These are phyloP conservation scores for Pelagophyceae sp. DNA, from an alignment of 352 stramenopile genomes.

Conservation along the genomic window DNA sequence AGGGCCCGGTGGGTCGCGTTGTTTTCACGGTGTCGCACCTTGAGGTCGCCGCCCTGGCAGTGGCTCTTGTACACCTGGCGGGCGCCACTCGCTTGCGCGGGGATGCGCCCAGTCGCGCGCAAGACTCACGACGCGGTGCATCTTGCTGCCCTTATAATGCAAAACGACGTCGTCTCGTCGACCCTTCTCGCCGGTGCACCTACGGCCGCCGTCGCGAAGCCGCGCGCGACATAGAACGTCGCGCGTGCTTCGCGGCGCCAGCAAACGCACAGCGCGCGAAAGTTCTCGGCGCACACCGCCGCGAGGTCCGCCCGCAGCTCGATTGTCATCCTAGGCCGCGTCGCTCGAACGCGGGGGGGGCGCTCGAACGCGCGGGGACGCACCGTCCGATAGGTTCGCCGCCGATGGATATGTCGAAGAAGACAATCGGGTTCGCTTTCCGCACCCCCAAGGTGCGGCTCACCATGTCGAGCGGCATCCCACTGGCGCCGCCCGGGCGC, in stretches of 20 bases:
- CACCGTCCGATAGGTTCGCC: constrained; percentile 50
- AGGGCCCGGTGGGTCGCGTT: too few relatives aligned
- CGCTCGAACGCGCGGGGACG: too few relatives aligned
- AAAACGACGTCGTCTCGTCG: not conserved
- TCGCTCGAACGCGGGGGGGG: not conserved
- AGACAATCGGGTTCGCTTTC: constrained; percentile 51
- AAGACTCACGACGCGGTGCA: constrained; percentile 88
- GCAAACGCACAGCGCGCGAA: constrained; percentile 84
- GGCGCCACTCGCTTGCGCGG: too few relatives aligned
- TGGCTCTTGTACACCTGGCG: too few relatives aligned
- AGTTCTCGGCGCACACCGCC: constrained; percentile 96
- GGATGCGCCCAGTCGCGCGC: too few relatives aligned
- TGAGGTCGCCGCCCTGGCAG: constrained; percentile 87
- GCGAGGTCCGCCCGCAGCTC: constrained; percentile 78
- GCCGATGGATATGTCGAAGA: constrained; percentile 81
- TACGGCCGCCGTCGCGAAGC: too few relatives aligned
- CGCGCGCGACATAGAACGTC: not conserved
- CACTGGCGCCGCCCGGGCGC: too few relatives aligned
- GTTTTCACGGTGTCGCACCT: too few relatives aligned
- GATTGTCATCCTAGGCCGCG: not conserved
- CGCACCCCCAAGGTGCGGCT: too few relatives aligned
- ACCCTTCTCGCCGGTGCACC: not conserved
- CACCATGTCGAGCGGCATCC: not conserved
- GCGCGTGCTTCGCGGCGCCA: not conserved
- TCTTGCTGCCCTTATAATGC: constrained; percentile 84